Evolutionary conservation across 768 basidiomycete species (phyloP).

Genomic region (Termitomyces sp.): DNA sequence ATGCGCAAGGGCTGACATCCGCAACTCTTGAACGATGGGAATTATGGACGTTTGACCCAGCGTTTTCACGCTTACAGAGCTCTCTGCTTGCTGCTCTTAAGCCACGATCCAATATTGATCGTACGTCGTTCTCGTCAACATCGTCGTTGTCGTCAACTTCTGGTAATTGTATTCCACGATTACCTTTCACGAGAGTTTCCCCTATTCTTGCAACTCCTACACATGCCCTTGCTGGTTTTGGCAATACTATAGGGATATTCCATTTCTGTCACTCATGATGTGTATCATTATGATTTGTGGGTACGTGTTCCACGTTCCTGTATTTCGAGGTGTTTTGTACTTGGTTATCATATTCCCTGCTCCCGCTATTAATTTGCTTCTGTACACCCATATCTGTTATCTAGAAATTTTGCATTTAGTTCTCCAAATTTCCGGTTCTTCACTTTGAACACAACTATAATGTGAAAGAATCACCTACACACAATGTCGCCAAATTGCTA

Average conservation of each 20-base stretch:
- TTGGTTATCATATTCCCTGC: background rate
- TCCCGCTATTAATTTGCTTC: background rate
- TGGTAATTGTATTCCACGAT: constrained; percentile 37
- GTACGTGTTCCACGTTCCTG: background rate
- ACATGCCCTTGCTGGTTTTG: constrained; percentile 65
- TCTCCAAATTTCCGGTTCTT: background rate
- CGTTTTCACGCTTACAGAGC: constrained; percentile 37
- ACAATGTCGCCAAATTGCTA: background rate
- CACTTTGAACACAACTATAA: background rate
- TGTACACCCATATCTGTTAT: background rate
- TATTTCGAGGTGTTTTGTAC: background rate
- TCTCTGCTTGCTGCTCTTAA: constrained; percentile 47
- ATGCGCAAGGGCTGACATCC: constrained; percentile 44
- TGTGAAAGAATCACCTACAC: background rate
- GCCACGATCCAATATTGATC: constrained; percentile 12
- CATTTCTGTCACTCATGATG: constrained; percentile 21
- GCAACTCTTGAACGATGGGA: constrained; percentile 80
- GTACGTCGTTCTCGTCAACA: constrained; percentile 17
- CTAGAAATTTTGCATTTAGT: background rate
- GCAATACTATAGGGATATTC: constrained; percentile 69
- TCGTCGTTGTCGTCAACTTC: constrained; percentile 13
- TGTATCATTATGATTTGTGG: background rate
- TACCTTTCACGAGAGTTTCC: constrained; percentile 79
- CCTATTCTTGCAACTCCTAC: constrained; percentile 46
- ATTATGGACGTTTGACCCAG: constrained; percentile 70